Percentiles rank a stretch among this genome's conserved stretches.
Conservation (phyloP, 2,329 filamentous ascomycete species). For the Colletotrichum melonis region DNA sequence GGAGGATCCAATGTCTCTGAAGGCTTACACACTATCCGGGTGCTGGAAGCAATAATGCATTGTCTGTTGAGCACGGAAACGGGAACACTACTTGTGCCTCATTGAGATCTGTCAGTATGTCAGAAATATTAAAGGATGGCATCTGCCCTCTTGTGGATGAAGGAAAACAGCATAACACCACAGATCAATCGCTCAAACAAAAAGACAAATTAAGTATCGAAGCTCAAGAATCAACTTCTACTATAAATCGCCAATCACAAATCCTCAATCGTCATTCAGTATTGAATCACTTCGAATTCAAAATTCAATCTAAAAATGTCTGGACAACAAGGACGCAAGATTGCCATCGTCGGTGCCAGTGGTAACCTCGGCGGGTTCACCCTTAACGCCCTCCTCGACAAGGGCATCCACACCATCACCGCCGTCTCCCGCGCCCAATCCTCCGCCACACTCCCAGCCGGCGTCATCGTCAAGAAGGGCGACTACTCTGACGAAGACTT, state of each 20-base stretch:
- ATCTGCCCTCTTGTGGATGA: neutral
- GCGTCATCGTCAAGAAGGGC: constrained; percentile 50
- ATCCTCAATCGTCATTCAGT: no score
- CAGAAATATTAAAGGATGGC: neutral
- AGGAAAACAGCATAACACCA: neutral
- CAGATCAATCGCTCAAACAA: neutral
- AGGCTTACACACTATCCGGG: neutral
- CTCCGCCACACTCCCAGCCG: constrained; percentile 51
- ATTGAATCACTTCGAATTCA: no score
- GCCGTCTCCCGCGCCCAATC: constrained; percentile 59
- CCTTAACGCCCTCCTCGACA: constrained; percentile 51
- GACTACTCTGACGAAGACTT: constrained; percentile 58
- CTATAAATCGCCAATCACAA: no score
- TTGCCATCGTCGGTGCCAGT: constrained; percentile 45
- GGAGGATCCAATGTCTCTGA: neutral
- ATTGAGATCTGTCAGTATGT: no score
- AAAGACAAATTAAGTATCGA: neutral
- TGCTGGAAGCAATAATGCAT: neutral
- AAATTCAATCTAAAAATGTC: constrained; percentile 2
- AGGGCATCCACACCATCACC: constrained; percentile 60
- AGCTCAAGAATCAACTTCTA: no score
- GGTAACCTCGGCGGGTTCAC: constrained; percentile 52
- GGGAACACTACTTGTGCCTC: neutral
- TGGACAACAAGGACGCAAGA: constrained; percentile 39
- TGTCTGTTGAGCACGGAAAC: neutral